Evolutionary conservation across 768 basidiomycete genomes (phyloP).

Genomic region (Mycena albidolilacea): DNA sequence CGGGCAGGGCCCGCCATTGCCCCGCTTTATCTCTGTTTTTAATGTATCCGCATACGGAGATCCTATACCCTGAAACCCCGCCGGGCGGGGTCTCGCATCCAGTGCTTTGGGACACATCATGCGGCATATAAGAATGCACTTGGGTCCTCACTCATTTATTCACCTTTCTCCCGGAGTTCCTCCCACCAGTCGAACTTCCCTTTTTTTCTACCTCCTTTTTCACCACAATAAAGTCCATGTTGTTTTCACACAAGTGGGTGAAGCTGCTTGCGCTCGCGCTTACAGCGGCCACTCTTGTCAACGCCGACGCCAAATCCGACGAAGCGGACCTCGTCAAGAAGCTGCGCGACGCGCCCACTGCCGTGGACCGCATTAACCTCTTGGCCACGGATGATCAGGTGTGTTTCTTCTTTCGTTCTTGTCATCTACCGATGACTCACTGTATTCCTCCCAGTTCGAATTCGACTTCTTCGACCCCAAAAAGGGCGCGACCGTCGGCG

Average conservation of each 20-base stretch:
- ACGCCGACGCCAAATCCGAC: conserved; percentile 24
- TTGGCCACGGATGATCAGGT: conserved; percentile 31
- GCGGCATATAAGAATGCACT: neutral
- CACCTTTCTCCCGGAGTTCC: conserved; percentile 21
- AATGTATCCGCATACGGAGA: conserved; percentile 19
- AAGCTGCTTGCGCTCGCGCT: conserved; percentile 24
- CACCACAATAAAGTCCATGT: neutral
- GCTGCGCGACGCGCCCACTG: conserved; percentile 28
- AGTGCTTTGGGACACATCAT: too few species aligned
- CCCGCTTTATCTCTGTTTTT: neutral
- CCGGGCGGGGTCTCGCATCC: conserved; percentile 3
- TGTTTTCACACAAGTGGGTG: neutral
- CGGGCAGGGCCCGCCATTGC: neutral
- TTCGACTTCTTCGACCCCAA: conserved; percentile 42
- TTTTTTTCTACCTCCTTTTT: conserved; percentile 6
- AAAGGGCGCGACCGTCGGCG: conserved; percentile 23
- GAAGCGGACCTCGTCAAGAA: conserved; percentile 31
- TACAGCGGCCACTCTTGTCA: conserved; percentile 4
- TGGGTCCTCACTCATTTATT: conserved; percentile 5
- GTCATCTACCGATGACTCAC: too few species aligned
- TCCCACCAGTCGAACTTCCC: neutral
- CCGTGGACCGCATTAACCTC: conserved; percentile 29
- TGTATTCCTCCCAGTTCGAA: conserved; percentile 28
- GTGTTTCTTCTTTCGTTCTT: neutral
- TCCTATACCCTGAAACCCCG: neutral